These are phyloP conservation scores for Thelephora ganbajun DNA, from an alignment of 768 basidiomycete genomes.

Conservation along the genomic window DNA sequence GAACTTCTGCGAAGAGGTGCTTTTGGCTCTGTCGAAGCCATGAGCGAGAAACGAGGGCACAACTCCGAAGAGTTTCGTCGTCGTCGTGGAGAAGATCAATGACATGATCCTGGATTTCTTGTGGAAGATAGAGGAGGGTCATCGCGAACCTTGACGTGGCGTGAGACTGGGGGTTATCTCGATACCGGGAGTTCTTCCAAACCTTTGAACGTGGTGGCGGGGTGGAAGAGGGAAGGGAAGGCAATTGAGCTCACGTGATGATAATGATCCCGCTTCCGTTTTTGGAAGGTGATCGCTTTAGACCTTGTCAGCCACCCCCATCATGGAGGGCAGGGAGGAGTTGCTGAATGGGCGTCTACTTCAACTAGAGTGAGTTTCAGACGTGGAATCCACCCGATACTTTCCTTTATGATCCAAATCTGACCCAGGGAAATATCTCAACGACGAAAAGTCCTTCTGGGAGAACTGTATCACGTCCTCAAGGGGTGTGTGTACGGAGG, in stretches of 20 bases:
- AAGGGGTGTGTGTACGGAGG: constrained; percentile 35
- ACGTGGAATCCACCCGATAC: background rate
- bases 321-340: background rate
- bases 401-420: background rate
- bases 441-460: constrained; percentile 57
- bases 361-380: constrained; percentile 6
- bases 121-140: background rate
- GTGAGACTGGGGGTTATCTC: too few species aligned
- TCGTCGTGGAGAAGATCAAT: constrained; percentile 2
- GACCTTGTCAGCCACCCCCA: too few species aligned
- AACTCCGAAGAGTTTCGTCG: background rate
- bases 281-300: too few species aligned
- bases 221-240: too few species aligned
- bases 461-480: constrained; percentile 58
- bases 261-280: too few species aligned
- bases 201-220: too few species aligned
- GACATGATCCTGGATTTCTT: constrained; percentile 1
- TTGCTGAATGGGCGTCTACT: background rate
- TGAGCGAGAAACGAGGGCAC: background rate
- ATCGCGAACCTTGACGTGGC: too few species aligned
- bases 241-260: too few species aligned
- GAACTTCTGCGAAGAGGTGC: constrained; percentile 1
- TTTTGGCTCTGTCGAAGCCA: background rate
- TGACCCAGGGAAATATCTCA: constrained; percentile 39
- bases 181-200: too few species aligned